These are phyloP conservation scores for Mucor lusitanicus DNA, from an alignment of 371 early-diverging fungal species.

Conservation along the genomic window DNA sequence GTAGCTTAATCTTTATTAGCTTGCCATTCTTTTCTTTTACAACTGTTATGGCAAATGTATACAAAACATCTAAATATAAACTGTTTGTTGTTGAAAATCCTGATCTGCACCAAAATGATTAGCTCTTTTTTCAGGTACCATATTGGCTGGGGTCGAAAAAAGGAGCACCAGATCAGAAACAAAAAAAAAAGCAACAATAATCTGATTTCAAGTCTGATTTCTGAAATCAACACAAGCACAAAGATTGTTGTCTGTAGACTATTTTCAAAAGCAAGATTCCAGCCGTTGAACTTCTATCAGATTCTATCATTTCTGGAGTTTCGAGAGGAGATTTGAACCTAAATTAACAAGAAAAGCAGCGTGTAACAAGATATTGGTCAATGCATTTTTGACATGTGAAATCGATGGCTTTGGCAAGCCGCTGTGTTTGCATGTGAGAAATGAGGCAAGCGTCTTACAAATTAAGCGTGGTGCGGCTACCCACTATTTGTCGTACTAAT, in stretches of 20 bases:
- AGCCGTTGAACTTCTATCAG: neutral
- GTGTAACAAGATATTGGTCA: neutral
- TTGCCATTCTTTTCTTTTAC: too few relatives aligned
- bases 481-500: neutral
- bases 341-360: neutral
- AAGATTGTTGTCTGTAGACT: too few relatives aligned
- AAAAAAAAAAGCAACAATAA: neutral
- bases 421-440: neutral
- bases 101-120: neutral
- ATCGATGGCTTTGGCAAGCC: neutral
- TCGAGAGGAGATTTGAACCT: neutral
- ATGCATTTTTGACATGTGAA: constrained; percentile 5
- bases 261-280: neutral
- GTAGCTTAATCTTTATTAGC: too few relatives aligned
- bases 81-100: neutral
- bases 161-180: too few relatives aligned
- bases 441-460: neutral
- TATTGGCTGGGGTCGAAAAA: neutral
- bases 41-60: too few relatives aligned
- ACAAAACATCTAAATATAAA: neutral
- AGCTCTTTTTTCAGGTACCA: neutral
- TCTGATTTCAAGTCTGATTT: neutral
- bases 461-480: neutral
- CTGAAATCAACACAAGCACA: too few relatives aligned
- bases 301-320: neutral